Base-by-base conservation (phyloP, 768 basidiomycete species). In the Lactarius tabidus region DNA sequence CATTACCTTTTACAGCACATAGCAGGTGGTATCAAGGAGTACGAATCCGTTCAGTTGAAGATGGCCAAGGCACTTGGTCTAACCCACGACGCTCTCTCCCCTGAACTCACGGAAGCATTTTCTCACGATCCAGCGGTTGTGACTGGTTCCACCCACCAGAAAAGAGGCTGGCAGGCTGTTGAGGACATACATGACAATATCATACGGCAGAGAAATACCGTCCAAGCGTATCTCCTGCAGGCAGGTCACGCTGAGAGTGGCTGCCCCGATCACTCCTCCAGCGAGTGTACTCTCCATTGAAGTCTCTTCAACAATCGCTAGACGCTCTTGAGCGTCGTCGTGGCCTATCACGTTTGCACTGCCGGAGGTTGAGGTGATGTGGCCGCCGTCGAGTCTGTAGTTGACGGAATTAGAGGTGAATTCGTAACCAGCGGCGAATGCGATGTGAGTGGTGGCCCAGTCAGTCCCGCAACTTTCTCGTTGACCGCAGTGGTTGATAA, bases 51-150 rank as follows among this genome's bases (percentile, higher is more conserved):
- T 14, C 88, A 85, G 69, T 75, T 79, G n/a, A 77, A 78, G 36
- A 75, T 87, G 45, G 78, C 81, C 64, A 77, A 77, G 29, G 73
- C 79, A 4, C 77, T 87, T 28, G 84, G 80, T 18, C 73, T 83
- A 33, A 73, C 78, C 9, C 78, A 84, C 68, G 76, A 71, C 18
- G 76, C 77, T 43, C 77, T 92, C 45, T 86, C 90, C 8, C 77
- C 78, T 68, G 88, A 90, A 26, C 79, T 92, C 8, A 74, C 90
- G 39, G 90, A 91, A 57, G 87, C 89, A 3, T 85, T 91, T 70
- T 83, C 81, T 41, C 89, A 89, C 65, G 90, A 93, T 72, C 90
- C 90, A 56, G 84, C 88, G 2, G 85, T 86, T n/a, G 85, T 91
- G 23, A 88, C 85, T 3, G 82, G 87, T 20, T 76, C 81, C 7